Conservation (phyloP, 2,329 filamentous ascomycete genomes). For the Claviceps sp. region DNA sequence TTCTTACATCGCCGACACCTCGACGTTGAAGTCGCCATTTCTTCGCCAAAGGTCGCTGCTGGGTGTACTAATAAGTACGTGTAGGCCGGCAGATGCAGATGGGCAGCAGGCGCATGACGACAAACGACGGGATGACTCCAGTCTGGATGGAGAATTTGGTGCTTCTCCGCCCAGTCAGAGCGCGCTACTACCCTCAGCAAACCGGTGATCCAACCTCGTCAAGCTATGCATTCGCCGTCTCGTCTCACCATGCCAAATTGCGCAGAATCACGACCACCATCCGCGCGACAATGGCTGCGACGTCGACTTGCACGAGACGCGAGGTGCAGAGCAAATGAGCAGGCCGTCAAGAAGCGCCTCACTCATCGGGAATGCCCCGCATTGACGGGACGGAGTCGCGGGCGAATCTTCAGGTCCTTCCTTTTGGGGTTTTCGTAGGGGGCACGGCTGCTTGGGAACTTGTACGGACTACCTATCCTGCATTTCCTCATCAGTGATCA, state of each 20-base stretch:
- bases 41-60: not conserved
- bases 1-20: slow-evolving; percentile 23
- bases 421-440: too few relatives aligned
- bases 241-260: not conserved
- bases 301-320: not conserved
- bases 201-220: not conserved
- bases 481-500: too few relatives aligned
- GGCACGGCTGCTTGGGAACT: too few relatives aligned
- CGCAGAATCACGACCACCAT: not conserved
- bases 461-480: too few relatives aligned
- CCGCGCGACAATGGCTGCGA: not conserved
- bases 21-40: slow-evolving; percentile 3
- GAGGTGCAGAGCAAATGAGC: not conserved
- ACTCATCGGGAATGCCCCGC: not conserved
- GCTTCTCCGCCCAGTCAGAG: not conserved
- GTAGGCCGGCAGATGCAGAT: not conserved
- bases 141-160: not conserved
- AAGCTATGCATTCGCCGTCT: not conserved
- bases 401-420: too few relatives aligned
- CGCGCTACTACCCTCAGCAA: not conserved
- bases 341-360: not conserved
- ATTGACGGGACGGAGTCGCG: not conserved
- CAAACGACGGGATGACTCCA: not conserved
- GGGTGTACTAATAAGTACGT: not conserved
- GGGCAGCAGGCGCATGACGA: not conserved